Evolutionary conservation across 139 green algal species (phyloP).

Genomic region (Edaphochlamys debaryana): DNA sequence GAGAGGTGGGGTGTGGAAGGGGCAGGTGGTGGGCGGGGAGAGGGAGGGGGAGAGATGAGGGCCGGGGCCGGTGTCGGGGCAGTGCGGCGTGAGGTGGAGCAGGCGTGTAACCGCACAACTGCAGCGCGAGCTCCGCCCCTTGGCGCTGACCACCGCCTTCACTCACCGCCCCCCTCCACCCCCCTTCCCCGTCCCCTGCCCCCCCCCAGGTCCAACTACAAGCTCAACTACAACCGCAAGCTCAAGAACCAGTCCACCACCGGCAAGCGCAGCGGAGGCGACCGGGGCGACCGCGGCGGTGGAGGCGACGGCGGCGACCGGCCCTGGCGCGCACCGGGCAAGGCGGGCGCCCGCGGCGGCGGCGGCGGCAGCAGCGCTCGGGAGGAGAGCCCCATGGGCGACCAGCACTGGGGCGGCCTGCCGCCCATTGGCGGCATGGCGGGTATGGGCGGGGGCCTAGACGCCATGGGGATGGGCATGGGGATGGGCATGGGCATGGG

Average conservation of each 20-base stretch:
- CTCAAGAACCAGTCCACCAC: neutral
- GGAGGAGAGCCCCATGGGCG: neutral
- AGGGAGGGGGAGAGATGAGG: too few species aligned
- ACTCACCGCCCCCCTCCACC: too few species aligned
- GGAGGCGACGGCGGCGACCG: neutral
- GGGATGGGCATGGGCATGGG: neutral
- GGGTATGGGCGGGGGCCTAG: too few species aligned
- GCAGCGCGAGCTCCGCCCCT: too few species aligned
- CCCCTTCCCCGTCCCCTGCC: neutral
- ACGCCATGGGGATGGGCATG: neutral
- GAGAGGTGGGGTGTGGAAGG: neutral
- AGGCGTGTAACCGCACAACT: too few species aligned
- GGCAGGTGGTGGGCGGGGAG: too few species aligned
- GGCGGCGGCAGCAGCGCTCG: too few species aligned
- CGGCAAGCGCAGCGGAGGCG: too few species aligned
- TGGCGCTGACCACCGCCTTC: too few species aligned
- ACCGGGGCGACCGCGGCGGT: neutral
- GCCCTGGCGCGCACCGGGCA: neutral
- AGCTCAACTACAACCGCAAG: conserved; percentile 44
- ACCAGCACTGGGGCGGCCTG: too few species aligned
- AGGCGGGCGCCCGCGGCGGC: neutral
- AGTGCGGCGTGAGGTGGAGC: too few species aligned
- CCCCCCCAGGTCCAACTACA: conserved; percentile 35
- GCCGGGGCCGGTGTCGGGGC: too few species aligned
- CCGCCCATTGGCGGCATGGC: neutral